Evolutionary conservation across 2,329 filamentous ascomycete species (phyloP), one percentile per base, ranked within the genome.

Genomic region (Teratosphaeriaceae sp.): DNA sequence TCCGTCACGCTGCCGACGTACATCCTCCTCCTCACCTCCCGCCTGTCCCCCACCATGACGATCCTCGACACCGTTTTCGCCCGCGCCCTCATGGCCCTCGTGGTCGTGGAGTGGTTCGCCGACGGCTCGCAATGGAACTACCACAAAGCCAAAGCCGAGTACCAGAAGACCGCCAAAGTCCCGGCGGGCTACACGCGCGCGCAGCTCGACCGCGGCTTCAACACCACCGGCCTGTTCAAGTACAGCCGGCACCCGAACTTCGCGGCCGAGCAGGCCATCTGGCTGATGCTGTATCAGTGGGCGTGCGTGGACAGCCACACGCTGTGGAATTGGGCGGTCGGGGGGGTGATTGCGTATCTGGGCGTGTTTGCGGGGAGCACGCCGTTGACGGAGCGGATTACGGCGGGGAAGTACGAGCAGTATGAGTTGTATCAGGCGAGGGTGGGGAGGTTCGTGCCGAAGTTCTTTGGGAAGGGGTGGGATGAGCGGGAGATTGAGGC

Each of bases 161-260:
- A 95, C 65, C 77, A 79, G 48, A 73, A 79, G 48, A 83, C 81
- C 1, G 86, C 80, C 38, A 84, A 85, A 60, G 73, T 90, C 3
- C 79, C 86, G 1, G 64, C 67, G 4, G 65, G 65, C 21, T 72
- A 65, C 61, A 69, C 69, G 0, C 79, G 82, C 52, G 79, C 79
- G 47, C 87, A 95, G 42, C 77, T 98, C 20, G 87, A 96, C 51
- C 84, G 90, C 27, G 92, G 92, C 31, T 98, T 98, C 67, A 75
- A 85, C 51, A 84, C 86, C 7, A 79, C 75, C 3, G 92, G 92
- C 0, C 72, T 98, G 6, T 98, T 86, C 83, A 83, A 81, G 1
- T 88, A 82, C 70, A 90, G 84, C 54, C 78, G 92, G 35, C 94
- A 98, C 64, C 92, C 92, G 37, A 98, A 98, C 65, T 98, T 97